Evolutionary conservation across 345 rosid species (phyloP).

Genomic region (Eucalyptus cloeziana): DNA sequence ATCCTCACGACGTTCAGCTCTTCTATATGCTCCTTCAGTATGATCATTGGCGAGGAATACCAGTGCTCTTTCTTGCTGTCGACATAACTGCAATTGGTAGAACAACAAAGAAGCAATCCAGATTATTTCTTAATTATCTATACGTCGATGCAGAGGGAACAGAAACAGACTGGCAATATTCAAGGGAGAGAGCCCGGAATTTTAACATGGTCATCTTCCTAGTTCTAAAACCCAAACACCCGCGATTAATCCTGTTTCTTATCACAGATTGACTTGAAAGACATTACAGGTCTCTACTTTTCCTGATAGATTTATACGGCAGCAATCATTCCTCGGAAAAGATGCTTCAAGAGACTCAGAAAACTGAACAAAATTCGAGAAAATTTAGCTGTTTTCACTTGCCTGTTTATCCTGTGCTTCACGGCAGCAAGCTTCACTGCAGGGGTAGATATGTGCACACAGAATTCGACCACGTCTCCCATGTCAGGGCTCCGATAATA

Average conservation of each 20-base stretch:
- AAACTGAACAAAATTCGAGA: background rate
- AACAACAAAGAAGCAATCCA: background rate
- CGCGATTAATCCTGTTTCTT: background rate
- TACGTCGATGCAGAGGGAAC: background rate
- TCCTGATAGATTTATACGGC: too few species aligned
- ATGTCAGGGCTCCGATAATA: too few species aligned
- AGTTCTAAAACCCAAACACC: background rate
- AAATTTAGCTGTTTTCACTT: background rate
- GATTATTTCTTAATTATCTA: background rate
- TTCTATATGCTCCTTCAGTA: background rate
- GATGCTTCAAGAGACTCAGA: background rate
- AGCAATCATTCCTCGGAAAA: background rate
- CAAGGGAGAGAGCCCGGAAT: background rate
- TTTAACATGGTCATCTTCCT: background rate
- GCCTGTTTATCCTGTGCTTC: slow-evolving; percentile 55
- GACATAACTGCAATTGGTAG: slow-evolving; percentile 21
- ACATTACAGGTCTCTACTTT: too few species aligned
- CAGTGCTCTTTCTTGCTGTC: slow-evolving; percentile 76
- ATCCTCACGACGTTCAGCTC: background rate
- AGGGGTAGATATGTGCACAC: too few species aligned
- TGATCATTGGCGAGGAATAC: slow-evolving; percentile 31
- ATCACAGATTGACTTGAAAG: background rate
- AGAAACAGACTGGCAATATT: too few species aligned
- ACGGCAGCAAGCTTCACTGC: background rate
- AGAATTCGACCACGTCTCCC: too few species aligned